phyloP scores from a whole-genome alignment of 208 protist genomes.

The Paratrypanosoma confusum region DNA sequence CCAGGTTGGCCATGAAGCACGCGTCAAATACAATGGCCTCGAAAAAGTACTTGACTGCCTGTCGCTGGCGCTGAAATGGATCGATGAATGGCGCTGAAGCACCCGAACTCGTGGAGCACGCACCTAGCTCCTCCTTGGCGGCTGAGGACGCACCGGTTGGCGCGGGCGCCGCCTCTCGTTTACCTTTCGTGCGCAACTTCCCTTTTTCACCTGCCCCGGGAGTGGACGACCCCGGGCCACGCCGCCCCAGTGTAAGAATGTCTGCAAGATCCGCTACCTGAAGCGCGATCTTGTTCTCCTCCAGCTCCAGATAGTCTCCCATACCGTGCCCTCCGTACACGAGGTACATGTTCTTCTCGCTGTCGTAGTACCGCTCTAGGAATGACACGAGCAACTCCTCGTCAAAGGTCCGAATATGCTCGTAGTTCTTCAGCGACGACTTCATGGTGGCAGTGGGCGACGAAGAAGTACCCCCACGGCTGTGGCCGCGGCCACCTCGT shows the following conservation, averaged over 20 bases:
- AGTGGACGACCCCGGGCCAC: too few relatives aligned
- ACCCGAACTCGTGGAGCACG: too few relatives aligned
- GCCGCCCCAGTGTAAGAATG: slow-evolving; percentile 28
- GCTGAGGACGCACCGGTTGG: too few relatives aligned
- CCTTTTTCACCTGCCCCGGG: slow-evolving; percentile 22
- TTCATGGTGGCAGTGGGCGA: too few relatives aligned
- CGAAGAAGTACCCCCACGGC: too few relatives aligned
- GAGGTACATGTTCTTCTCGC: slow-evolving; percentile 66
- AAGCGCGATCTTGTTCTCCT: slow-evolving; percentile 38
- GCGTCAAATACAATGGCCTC: slow-evolving; percentile 80
- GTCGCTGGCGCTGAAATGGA: too few relatives aligned
- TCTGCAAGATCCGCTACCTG: slow-evolving; percentile 63
- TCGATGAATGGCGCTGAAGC: too few relatives aligned
- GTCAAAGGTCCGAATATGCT: slow-evolving; percentile 37
- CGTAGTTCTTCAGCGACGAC: slow-evolving; percentile 62
- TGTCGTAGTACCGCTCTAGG: slow-evolving; percentile 42
- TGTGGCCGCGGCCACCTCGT: too few relatives aligned
- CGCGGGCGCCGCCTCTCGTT: too few relatives aligned
- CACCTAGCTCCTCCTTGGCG: too few relatives aligned
- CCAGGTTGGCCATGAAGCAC: slow-evolving; percentile 82
- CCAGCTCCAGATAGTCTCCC: slow-evolving; percentile 79
- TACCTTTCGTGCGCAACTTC: too few relatives aligned
- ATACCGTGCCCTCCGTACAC: slow-evolving; percentile 83
- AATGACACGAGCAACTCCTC: slow-evolving; percentile 64
- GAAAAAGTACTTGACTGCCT: too few relatives aligned